A percentile compares a stretch with the other conserved stretches of the same genome.
Evolutionary conservation across 2,329 filamentous ascomycete genomes (phyloP).

Genomic region (Botryotinia globosa): DNA sequence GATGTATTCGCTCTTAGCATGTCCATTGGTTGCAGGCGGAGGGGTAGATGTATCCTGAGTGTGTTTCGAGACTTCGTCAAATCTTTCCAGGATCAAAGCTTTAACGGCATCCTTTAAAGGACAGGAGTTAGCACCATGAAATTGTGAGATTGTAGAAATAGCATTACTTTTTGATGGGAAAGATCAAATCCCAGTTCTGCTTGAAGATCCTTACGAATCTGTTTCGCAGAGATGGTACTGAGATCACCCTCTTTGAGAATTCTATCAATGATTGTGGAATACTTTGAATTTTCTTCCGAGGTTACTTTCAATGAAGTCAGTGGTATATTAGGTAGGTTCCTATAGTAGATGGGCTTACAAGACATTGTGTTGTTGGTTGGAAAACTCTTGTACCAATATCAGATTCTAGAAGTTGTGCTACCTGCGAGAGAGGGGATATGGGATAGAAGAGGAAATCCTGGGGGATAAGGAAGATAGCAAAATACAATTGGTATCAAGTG

Average conservation of each 20-base stretch:
- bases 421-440: conserved; percentile 4
- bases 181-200: conserved; percentile 39
- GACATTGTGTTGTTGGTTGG: conserved; percentile 25
- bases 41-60: conserved; percentile 18
- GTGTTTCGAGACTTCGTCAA: conserved; percentile 45
- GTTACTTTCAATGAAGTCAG: conserved; percentile 30
- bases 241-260: conserved; percentile 41
- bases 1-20: conserved; percentile 16
- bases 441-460: conserved; percentile 1
- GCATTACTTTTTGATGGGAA: conserved; percentile 40
- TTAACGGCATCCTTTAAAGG: conserved; percentile 50
- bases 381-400: background rate
- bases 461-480: background rate
- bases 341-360: conserved; percentile 23
- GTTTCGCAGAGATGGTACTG: conserved; percentile 41
- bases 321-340: background rate
- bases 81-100: conserved; percentile 53
- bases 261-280: conserved; percentile 41
- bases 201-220: conserved; percentile 40
- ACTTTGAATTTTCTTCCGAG: conserved; percentile 36
- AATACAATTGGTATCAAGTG: background rate
- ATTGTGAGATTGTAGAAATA: background rate
- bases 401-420: conserved; percentile 16
- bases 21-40: conserved; percentile 17
- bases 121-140: conserved; percentile 18